A percentile compares a stretch with the other conserved stretches of the same genome.
phyloP scores from a whole-genome alignment of 73 alveolate genomes.

The Uronychia setigera region DNA sequence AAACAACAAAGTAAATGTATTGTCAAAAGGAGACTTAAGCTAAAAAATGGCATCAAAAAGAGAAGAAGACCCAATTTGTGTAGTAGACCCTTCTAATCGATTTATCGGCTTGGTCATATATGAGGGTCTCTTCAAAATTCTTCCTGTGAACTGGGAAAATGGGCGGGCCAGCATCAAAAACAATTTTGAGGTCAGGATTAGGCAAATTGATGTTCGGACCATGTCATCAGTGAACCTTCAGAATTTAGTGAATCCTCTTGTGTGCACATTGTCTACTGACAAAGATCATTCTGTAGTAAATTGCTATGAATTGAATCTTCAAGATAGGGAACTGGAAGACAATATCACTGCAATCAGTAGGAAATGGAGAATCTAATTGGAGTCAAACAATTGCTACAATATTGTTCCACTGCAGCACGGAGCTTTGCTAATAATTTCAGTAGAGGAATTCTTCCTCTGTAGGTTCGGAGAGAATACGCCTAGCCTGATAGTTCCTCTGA shows the following conservation, averaged over 20 bases:
- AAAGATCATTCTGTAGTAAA: neutral
- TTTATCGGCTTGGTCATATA: neutral
- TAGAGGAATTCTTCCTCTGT: neutral
- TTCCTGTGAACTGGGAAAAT: neutral
- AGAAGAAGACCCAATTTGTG: neutral
- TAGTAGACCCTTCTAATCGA: neutral
- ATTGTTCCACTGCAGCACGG: neutral
- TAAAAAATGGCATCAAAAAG: neutral
- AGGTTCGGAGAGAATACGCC: neutral
- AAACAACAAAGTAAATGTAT: neutral
- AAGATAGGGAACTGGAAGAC: neutral
- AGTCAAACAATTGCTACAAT: neutral
- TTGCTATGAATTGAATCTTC: neutral
- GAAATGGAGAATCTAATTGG: neutral
- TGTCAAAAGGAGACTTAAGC: neutral
- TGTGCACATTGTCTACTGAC: neutral
- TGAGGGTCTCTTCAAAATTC: neutral
- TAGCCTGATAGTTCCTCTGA: neutral
- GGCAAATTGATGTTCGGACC: neutral
- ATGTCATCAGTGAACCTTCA: neutral
- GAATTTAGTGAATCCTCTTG: neutral
- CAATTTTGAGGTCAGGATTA: neutral
- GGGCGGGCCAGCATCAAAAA: neutral
- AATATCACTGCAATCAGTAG: neutral
- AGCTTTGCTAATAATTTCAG: neutral